Base-by-base conservation (phyloP, 2,329 filamentous ascomycete genomes). In the Xylariaceae sp. region DNA sequence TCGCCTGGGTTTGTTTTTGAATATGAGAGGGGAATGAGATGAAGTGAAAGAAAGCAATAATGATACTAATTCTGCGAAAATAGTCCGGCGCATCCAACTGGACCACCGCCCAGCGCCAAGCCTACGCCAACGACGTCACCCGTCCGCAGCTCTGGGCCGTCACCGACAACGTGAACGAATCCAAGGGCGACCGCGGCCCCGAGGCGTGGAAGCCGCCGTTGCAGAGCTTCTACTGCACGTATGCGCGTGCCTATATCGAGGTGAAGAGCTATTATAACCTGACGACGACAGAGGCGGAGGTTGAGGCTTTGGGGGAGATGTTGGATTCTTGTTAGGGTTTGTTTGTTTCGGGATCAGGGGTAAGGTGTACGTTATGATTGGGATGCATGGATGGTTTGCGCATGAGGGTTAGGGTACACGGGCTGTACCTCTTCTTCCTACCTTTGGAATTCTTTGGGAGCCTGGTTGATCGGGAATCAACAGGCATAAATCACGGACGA, bases 61-160 rank as follows among this genome's bases (percentile, higher is more conserved):
- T 30, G 23, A 30, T 30, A 30, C 23, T 30, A 5, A 30, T 30
- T 4, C 23, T 4, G 4, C 5, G 23, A 30, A 30, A 30, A 30
- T 60, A 88, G 82, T 89, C 86, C 50, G 89, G 89, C 17, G 89
- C 90, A 10, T 80, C 82, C 6, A 73, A 76, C 1, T 93, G 90
- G 90, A 89, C 88, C 0, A 87, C 86, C 0, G 75, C 79, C 17
- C 79, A 82, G 67, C 84, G 90, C 58, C 77, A 87, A 69, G 72
- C 78, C 2, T 92, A 92, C 69, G 90, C 90, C 65, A 94, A 91
- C 73, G 90, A 94, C 74, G 72, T 93, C 60, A 81, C 77, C 1
- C 82, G 87, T 57, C 90, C 90, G 0, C 89, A 94, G 75, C 81
- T 94, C 35, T 82, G 89, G 75, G 88, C 90, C 39, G 89, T 94